Percentiles rank a stretch among this genome's conserved stretches.
Conservation (phyloP, 805 yeast genomes). For the Blastobotrys mokoenaii region DNA sequence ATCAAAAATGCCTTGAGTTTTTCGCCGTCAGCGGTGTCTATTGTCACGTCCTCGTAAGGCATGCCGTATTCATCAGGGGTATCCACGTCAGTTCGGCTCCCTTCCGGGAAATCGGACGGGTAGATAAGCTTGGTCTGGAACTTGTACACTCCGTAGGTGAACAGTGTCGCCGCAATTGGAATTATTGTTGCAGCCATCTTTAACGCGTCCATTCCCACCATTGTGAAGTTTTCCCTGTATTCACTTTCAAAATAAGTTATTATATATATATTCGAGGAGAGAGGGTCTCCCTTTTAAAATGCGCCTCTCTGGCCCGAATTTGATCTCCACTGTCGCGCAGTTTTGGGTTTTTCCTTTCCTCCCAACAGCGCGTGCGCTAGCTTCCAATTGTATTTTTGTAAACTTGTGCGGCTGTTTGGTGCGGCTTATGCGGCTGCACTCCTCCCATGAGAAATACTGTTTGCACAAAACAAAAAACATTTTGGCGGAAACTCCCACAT, state of each 20-base stretch:
- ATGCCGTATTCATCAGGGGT: conserved; percentile 67
- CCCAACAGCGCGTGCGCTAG: too few relatives aligned
- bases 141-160: conserved; percentile 18
- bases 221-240: too few relatives aligned
- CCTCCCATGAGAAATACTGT: neutral
- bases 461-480: too few relatives aligned
- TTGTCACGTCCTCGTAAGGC: conserved; percentile 50
- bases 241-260: too few relatives aligned
- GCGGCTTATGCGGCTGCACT: neutral
- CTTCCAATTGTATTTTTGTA: neutral
- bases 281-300: too few relatives aligned
- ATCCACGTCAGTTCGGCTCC: conserved; percentile 54
- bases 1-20: conserved; percentile 57
- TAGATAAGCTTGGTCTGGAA: conserved; percentile 64
- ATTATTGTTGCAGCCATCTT: conserved; percentile 4
- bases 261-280: too few relatives aligned
- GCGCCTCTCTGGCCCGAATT: conserved; percentile 3
- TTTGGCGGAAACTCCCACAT: too few relatives aligned
- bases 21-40: conserved; percentile 66
- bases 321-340: neutral
- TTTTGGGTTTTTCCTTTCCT: neutral
- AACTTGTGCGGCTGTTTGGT: neutral
- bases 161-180: conserved; percentile 9
- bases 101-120: conserved; percentile 74
- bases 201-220: neutral